Conservation (phyloP, 2,329 filamentous ascomycete species). For the Samsoniella hepiali region DNA sequence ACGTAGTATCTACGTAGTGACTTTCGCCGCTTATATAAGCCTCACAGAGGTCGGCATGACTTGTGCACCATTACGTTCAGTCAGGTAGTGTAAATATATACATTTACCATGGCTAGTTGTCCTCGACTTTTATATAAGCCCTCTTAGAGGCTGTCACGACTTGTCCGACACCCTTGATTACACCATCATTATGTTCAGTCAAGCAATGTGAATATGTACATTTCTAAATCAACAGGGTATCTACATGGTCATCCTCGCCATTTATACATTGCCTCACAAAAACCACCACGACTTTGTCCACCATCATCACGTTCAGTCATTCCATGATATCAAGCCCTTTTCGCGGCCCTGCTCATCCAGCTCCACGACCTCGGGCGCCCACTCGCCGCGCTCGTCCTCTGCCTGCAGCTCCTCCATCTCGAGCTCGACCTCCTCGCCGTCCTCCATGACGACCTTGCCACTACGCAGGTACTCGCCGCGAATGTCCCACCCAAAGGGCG, state of each 20-base stretch:
- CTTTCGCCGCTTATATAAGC: no score
- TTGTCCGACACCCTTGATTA: no score
- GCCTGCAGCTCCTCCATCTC: slow-evolving; percentile 50
- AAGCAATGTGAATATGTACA: no score
- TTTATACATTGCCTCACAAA: not conserved
- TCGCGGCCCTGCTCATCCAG: slow-evolving; percentile 51
- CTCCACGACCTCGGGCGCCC: slow-evolving; percentile 51
- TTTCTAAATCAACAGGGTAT: not conserved
- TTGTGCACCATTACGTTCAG: no score
- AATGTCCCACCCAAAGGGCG: slow-evolving; percentile 55
- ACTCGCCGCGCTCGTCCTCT: slow-evolving; percentile 54
- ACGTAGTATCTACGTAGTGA: no score
- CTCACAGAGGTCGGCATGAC: no score
- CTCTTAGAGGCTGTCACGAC: not conserved
- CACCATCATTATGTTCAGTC: no score
- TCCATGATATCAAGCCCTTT: slow-evolving; percentile 50
- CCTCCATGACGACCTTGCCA: slow-evolving; percentile 50
- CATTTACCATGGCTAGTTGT: not conserved
- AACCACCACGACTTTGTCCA: not conserved
- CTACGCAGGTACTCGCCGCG: slow-evolving; percentile 46
- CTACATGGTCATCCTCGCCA: not conserved
- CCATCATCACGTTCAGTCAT: slow-evolving; percentile 24
- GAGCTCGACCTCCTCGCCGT: slow-evolving; percentile 48
- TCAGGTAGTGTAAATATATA: no score
- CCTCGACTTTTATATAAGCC: not conserved